phyloP scores from a whole-genome alignment of 306 rosid species.

The Mimosa bimucronata region DNA sequence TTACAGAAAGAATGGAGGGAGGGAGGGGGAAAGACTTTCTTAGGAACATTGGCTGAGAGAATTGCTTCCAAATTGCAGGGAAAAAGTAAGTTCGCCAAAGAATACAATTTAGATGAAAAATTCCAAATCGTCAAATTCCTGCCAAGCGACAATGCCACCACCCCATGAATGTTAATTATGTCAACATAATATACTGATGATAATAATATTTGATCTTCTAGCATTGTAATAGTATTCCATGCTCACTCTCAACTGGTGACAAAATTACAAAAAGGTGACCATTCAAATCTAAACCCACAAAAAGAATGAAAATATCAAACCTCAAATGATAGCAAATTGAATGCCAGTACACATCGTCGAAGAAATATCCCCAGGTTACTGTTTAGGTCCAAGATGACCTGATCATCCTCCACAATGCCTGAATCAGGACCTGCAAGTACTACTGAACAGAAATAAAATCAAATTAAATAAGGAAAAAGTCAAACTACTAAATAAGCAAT shows the following conservation, averaged over 20 bases:
- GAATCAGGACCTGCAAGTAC: conserved; percentile 78
- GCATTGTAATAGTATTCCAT: conserved; percentile 12
- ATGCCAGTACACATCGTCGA: conserved; percentile 84
- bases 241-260: background rate
- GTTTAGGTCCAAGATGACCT: conserved; percentile 77
- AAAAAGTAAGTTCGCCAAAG: background rate
- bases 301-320: conserved; percentile 40
- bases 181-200: conserved; percentile 13
- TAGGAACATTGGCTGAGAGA: background rate
- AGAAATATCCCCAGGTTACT: conserved; percentile 86
- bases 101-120: conserved; percentile 5
- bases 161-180: conserved; percentile 4
- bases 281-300: conserved; percentile 13
- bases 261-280: conserved; percentile 12
- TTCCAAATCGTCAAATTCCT: background rate
- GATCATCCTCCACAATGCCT: conserved; percentile 79
- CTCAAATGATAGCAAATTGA: conserved; percentile 88
- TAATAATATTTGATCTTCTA: conserved; percentile 3
- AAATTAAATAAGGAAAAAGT: conserved; percentile 4
- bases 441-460: conserved; percentile 50
- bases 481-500: conserved; percentile 7
- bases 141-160: background rate
- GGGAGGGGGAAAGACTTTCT: background rate
- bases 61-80: background rate
- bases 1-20: conserved; percentile 26